phyloP scores from a whole-genome alignment of 306 rosid genomes.

The Oemleria cerasiformis region DNA sequence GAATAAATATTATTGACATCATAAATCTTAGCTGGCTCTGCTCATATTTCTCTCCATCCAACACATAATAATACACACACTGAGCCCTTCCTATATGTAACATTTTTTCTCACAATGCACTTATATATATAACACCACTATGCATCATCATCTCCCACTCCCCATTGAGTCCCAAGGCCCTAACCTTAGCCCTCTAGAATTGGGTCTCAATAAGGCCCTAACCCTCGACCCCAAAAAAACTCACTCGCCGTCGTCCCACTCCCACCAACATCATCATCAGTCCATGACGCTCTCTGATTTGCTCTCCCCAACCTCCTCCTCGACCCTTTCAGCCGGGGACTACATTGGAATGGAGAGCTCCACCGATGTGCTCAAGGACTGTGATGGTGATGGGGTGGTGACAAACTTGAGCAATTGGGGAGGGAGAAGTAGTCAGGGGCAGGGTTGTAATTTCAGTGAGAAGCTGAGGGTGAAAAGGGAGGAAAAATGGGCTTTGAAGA shows the following conservation, averaged over 20 bases:
- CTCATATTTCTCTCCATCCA: constrained; percentile 26
- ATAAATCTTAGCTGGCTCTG: constrained; percentile 38
- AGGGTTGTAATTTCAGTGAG: not conserved
- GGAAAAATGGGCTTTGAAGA: constrained; percentile 8
- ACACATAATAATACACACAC: not conserved
- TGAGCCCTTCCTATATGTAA: too few species aligned
- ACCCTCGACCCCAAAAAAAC: constrained; percentile 8
- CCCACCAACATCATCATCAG: not conserved
- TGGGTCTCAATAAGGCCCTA: constrained; percentile 6
- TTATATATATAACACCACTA: not conserved
- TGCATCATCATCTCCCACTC: not conserved
- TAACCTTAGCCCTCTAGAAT: not conserved
- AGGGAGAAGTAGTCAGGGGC: not conserved
- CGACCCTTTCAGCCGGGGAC: constrained; percentile 28
- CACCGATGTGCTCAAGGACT: constrained; percentile 33
- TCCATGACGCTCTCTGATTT: constrained; percentile 10
- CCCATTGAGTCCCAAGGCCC: not conserved
- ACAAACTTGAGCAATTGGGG: not conserved
- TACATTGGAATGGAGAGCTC: constrained; percentile 68
- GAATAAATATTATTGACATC: constrained; percentile 19
- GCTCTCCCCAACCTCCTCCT: not conserved
- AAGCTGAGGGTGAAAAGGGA: not conserved
- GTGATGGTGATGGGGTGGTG: not conserved
- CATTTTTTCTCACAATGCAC: not conserved
- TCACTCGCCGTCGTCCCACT: too few species aligned